phyloP scores from a whole-genome alignment of 169 alveolate species.

The Miamiensis avidus region DNA sequence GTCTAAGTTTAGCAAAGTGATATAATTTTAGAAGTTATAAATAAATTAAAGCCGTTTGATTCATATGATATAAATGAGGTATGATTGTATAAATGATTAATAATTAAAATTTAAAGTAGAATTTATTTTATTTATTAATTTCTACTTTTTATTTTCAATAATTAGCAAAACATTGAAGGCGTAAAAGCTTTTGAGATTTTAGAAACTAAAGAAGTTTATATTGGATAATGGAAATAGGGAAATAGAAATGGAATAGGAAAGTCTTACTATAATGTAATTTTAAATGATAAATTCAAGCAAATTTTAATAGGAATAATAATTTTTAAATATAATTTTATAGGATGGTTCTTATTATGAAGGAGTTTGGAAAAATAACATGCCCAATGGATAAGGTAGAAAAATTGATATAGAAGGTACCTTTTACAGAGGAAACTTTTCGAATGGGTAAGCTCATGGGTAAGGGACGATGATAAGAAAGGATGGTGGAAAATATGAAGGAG shows the following conservation, averaged over 20 bases:
- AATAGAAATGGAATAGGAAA: background rate
- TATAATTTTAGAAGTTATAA: background rate
- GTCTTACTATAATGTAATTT: background rate
- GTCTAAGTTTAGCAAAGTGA: background rate
- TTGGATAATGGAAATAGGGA: background rate
- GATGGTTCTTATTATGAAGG: constrained; percentile 66
- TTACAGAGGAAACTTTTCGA: background rate
- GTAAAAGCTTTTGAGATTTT: background rate
- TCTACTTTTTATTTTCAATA: background rate
- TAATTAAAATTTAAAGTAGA: background rate
- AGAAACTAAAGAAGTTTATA: background rate
- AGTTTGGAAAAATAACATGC: constrained; percentile 32
- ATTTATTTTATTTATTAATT: no score
- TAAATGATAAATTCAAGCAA: no score
- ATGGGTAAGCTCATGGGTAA: background rate
- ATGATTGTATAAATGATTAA: no score
- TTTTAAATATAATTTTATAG: background rate
- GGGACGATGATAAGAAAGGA: background rate
- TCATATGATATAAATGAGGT: background rate
- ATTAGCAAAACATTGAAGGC: background rate
- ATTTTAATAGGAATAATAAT: background rate
- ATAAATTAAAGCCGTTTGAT: background rate
- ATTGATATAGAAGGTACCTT: background rate
- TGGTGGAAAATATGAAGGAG: background rate
- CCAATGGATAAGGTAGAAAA: constrained; percentile 35